A percentile compares a stretch with the other conserved stretches of the same genome.
Conservation (phyloP, 345 rosid genomes). For the Psidium friedrichsthalianum region DNA sequence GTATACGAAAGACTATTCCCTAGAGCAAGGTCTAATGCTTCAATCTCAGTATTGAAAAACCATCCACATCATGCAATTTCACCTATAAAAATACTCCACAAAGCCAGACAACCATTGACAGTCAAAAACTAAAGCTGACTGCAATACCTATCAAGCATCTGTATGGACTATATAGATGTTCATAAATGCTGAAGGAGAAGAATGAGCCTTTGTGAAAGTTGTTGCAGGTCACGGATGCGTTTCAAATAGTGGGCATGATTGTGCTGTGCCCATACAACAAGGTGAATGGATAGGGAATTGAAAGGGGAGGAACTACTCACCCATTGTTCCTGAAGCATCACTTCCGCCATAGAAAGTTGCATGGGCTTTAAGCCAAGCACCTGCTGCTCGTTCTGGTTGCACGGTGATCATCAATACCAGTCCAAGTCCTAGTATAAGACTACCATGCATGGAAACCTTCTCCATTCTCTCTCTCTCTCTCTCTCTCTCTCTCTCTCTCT, state of each 20-base stretch:
- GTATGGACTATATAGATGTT: background rate
- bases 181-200: background rate
- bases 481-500: background rate
- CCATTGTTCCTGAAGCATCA: slow-evolving; percentile 60
- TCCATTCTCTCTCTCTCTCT: slow-evolving; percentile 11
- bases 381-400: slow-evolving; percentile 15
- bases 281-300: background rate
- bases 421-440: slow-evolving; percentile 12
- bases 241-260: background rate
- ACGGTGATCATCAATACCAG: slow-evolving; percentile 4
- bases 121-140: background rate
- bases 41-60: background rate
- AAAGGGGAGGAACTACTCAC: slow-evolving; percentile 8
- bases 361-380: slow-evolving; percentile 39
- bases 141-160: background rate
- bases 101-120: background rate
- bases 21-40: background rate
- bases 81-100: background rate
- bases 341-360: slow-evolving; percentile 59
- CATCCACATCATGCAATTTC: background rate
- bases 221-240: background rate
- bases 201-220: background rate
- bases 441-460: slow-evolving; percentile 1
- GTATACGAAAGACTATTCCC: background rate
- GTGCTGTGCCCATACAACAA: background rate